Base-by-base conservation (phyloP, 2,329 filamentous ascomycete genomes). In the Hirsutella thompsonii region DNA sequence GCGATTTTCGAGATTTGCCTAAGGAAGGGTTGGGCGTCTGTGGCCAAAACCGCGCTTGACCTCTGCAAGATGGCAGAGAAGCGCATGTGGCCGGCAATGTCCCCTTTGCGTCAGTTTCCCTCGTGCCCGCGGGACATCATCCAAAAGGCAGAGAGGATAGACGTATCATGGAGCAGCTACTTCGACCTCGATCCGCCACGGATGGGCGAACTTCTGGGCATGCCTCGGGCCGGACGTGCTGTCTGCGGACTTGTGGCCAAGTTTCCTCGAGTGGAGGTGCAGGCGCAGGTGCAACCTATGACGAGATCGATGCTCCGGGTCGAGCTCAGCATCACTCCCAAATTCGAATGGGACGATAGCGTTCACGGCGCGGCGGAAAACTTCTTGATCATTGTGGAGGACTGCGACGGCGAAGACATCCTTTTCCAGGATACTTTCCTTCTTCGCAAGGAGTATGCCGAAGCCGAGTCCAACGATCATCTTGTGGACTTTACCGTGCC, bases 31-130 rank as follows among this genome's bases (percentile, higher is more conserved):
- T 98, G 90, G 90, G 79, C 92, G 1, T 82, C 80, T 14, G 92
- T 96, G 3, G 86, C 92, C 8, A 94, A 92, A 66, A 87, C 83
- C 46, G 89, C 92, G 1, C 69, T 98, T 34, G 86, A 94, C 52
- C 73, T 98, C 40, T 98, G 93, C 67, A 98, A 98, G 67, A 96
- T 94, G 87, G 92, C 90, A 0, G 92, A 98, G 68, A 94, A 94
- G 70, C 77, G 93, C 38, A 98, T 98, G 93, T 98, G 92, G 92
- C 89, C 90, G 13, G 96, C 90, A 5, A 98, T 96, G 92, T 86
- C 87, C 30, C 92, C 93, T 10, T 70, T 98, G 26, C 79, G 92
- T 41, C 92, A 98, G 55, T 98, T 98, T 56, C 76, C 83, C 3
- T 67, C 69, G 32, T 94, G 88, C 55, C 79, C 89, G 3, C 71